These are phyloP conservation scores for Pichia phayaonensis DNA, from an alignment of 805 yeast species.

Conservation along the genomic window DNA sequence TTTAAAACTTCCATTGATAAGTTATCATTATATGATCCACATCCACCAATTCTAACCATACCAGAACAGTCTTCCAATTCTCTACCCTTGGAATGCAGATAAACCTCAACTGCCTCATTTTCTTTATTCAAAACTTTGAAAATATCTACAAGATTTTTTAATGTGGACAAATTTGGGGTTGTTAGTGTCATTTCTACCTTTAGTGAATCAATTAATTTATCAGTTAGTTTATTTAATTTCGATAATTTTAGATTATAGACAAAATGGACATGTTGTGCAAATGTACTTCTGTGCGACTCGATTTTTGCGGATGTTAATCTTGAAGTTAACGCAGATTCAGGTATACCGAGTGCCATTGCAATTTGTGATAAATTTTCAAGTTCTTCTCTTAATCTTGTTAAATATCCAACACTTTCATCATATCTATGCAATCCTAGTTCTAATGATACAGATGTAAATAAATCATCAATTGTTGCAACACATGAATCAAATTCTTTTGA, in stretches of 20 bases:
- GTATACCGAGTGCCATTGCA: constrained; percentile 7
- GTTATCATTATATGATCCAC: constrained; percentile 31
- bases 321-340: constrained; percentile 11
- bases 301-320: constrained; percentile 13
- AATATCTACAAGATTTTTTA: constrained; percentile 22
- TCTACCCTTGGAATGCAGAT: constrained; percentile 40
- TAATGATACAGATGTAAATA: constrained; percentile 43
- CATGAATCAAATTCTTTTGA: constrained; percentile 12
- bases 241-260: constrained; percentile 12
- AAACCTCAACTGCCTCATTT: constrained; percentile 41
- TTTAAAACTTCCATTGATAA: background rate
- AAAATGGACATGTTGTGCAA: constrained; percentile 10
- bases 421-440: constrained; percentile 41
- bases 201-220: constrained; percentile 15
- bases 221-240: constrained; percentile 21
- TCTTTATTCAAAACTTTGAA: constrained; percentile 34
- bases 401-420: constrained; percentile 33
- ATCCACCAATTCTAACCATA: constrained; percentile 47
- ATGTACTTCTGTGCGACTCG: constrained; percentile 9
- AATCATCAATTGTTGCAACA: constrained; percentile 35
- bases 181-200: constrained; percentile 19
- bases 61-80: constrained; percentile 41
- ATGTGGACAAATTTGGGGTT: constrained; percentile 12
- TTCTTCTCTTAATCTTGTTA: constrained; percentile 19
- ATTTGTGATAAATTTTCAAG: constrained; percentile 10